These are phyloP conservation scores for Uncinocarpus reesii DNA, from an alignment of 2,329 filamentous ascomycete species.

Conservation along the genomic window DNA sequence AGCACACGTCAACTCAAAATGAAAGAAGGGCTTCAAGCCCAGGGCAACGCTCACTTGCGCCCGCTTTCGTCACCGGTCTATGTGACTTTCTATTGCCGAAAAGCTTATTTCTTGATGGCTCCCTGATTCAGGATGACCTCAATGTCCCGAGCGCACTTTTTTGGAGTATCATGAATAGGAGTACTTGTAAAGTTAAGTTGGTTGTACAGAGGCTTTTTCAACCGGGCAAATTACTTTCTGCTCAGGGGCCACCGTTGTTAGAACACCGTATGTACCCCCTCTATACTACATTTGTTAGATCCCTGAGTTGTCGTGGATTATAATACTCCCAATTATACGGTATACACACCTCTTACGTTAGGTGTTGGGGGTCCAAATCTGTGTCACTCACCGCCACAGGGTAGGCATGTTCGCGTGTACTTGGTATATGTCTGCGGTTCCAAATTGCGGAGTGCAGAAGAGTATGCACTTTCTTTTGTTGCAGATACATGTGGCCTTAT, in stretches of 20 bases:
- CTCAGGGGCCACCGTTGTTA: neutral
- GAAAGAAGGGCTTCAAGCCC: neutral
- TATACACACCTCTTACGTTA: neutral
- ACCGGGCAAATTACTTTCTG: conserved; percentile 1
- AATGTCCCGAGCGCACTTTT: neutral
- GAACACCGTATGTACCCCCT: neutral
- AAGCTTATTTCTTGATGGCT: neutral
- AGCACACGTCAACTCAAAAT: neutral
- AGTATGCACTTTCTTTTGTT: neutral
- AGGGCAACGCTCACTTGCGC: no score
- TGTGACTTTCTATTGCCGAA: conserved; percentile 2
- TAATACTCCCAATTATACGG: conserved; percentile 6
- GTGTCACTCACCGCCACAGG: conserved; percentile 12
- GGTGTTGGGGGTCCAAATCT: neutral
- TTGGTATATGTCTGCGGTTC: conserved; percentile 5
- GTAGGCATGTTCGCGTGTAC: conserved; percentile 9
- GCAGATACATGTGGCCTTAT: conserved; percentile 3
- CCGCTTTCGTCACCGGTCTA: neutral
- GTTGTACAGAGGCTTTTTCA: neutral
- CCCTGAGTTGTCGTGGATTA: neutral
- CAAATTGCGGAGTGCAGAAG: conserved; percentile 13
- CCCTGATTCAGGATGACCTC: neutral
- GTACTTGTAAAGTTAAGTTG: no score
- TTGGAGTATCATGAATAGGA: no score
- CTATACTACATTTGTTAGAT: neutral